A percentile compares a stretch with the other conserved stretches of the same genome.
Conservation (phyloP, 75 land plant genomes). For the Isoetes taiwanensis region DNA sequence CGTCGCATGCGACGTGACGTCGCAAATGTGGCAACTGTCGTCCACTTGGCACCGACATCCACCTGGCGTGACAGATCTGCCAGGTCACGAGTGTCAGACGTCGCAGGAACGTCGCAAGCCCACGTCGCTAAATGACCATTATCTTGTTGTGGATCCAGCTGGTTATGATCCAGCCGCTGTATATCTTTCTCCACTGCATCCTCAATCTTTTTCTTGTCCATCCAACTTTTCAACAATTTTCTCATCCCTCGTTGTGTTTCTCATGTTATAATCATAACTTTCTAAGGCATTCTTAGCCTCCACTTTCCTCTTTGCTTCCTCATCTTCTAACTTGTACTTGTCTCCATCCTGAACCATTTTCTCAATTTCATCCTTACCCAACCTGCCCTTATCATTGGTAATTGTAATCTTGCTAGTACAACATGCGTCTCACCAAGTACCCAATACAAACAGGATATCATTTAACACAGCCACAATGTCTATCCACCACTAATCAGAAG, state of each 20-base stretch:
- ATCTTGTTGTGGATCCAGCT: too few species aligned
- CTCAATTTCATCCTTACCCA: constrained; percentile 35
- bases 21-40: too few species aligned
- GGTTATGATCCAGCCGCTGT: constrained; percentile 23
- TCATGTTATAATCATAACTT: constrained; percentile 22
- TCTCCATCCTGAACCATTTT: constrained; percentile 30
- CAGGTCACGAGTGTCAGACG: too few species aligned
- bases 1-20: too few species aligned
- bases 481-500: too few species aligned
- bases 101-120: too few species aligned
- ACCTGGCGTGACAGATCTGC: too few species aligned
- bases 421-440: constrained; percentile 51
- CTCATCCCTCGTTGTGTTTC: constrained; percentile 23
- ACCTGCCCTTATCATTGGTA: constrained; percentile 42
- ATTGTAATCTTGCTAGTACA: constrained; percentile 60
- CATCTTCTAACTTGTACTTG: constrained; percentile 23
- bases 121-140: too few species aligned
- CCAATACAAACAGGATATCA: constrained; percentile 52
- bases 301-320: constrained; percentile 11
- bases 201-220: constrained; percentile 20
- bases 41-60: too few species aligned
- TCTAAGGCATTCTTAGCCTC: constrained; percentile 18
- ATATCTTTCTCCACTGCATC: constrained; percentile 16
- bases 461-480: too few species aligned
- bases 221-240: constrained; percentile 7